These are phyloP conservation scores for Ogataea pignaliae DNA, from an alignment of 805 yeast genomes.

Conservation along the genomic window DNA sequence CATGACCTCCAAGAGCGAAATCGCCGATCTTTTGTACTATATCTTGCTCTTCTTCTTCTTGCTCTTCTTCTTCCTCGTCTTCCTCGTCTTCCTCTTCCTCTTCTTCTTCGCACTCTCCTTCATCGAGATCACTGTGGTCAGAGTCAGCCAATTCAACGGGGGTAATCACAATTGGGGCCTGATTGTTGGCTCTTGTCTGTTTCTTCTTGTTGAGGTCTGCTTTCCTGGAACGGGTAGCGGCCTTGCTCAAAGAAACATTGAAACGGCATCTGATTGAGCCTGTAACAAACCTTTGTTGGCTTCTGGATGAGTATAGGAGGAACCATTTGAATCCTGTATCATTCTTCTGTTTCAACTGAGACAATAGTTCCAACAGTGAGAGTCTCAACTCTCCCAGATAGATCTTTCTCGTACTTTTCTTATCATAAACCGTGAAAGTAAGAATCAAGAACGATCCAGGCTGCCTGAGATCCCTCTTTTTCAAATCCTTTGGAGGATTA, in stretches of 20 bases:
- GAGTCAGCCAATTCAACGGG: background rate
- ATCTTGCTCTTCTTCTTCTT: background rate
- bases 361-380: conserved; percentile 18
- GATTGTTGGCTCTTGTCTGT: background rate
- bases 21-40: background rate
- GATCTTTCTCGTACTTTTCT: conserved; percentile 16
- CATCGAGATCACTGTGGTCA: conserved; percentile 1
- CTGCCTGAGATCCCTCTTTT: conserved; percentile 4
- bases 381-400: conserved; percentile 28
- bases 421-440: conserved; percentile 15
- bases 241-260: conserved; percentile 5
- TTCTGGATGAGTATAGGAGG: conserved; percentile 20
- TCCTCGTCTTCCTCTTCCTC: conserved; percentile 18
- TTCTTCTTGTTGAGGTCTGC: too few relatives aligned
- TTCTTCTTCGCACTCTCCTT: conserved; percentile 13
- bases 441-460: conserved; percentile 14
- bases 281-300: conserved; percentile 24
- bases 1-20: conserved; percentile 3
- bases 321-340: conserved; percentile 19
- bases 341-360: conserved; percentile 6
- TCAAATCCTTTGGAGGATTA: conserved; percentile 11
- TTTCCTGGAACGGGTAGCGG: background rate
- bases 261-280: conserved; percentile 24
- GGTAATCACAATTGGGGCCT: background rate
- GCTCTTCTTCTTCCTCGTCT: conserved; percentile 4